These are phyloP conservation scores for Lactarius deliciosus DNA, from an alignment of 768 basidiomycete species.

Conservation along the genomic window DNA sequence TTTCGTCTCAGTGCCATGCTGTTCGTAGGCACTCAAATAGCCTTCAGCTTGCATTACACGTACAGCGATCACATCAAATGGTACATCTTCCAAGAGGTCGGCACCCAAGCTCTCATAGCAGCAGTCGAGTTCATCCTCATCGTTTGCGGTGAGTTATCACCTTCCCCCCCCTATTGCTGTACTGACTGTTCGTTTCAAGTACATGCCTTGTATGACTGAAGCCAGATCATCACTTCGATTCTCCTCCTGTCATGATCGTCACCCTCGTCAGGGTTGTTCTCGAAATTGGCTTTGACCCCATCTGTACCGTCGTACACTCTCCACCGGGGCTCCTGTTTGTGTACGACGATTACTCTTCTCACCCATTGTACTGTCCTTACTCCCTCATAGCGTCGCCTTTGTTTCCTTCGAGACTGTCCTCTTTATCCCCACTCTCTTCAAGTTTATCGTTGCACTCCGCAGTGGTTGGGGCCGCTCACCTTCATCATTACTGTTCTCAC, in stretches of 20 bases:
- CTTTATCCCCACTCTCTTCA: conserved; percentile 32
- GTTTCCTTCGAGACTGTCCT: too few species aligned
- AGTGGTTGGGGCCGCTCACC: conserved; percentile 29
- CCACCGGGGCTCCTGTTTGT: conserved; percentile 21
- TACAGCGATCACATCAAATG: conserved; percentile 27
- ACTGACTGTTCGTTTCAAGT: conserved; percentile 3
- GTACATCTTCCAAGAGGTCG: conserved; percentile 23
- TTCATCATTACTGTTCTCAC: too few species aligned
- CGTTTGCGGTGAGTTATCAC: conserved; percentile 31
- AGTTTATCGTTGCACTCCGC: conserved; percentile 29
- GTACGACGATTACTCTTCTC: conserved; percentile 2
- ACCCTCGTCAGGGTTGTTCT: conserved; percentile 20
- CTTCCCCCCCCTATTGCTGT: neutral
- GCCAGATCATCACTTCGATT: conserved; percentile 2
- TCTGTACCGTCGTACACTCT: conserved; percentile 17
- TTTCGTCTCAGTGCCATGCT: conserved; percentile 15
- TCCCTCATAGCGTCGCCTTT: conserved; percentile 29
- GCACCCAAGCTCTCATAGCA: conserved; percentile 28
- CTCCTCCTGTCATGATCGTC: conserved; percentile 18
- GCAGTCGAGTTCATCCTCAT: conserved; percentile 33
- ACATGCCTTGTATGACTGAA: conserved; percentile 28
- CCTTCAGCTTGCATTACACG: conserved; percentile 28
- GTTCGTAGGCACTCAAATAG: conserved; percentile 20
- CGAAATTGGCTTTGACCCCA: conserved; percentile 17
- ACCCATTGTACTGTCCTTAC: neutral